Base-by-base conservation (phyloP, 768 basidiomycete genomes). In the Cyclocybe aegerita region DNA sequence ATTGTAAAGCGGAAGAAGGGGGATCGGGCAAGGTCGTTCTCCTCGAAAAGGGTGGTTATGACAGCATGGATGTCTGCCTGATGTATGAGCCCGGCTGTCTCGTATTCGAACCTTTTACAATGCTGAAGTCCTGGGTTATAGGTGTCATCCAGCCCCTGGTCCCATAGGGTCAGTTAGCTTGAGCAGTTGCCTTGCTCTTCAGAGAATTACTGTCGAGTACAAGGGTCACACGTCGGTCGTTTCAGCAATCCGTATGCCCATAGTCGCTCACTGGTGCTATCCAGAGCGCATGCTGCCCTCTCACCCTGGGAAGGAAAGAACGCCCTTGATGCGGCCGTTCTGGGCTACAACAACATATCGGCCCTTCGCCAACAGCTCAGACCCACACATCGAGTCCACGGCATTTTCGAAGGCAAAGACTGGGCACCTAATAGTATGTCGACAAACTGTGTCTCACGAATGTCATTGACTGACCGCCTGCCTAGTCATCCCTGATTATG, bases 271-370 rank as follows among this genome's bases (percentile, higher is more conserved):
- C 23, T 23, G 23, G 23, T 5, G 23, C 23, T 23, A 5, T 23
- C 1, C 49, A 90, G 88, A 9, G 88, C 90, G 3, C 90, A 90
- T 62, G 89, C 88, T 4, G 83, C 83, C 1, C 70, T 88, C 17
- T 86, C 85, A 14, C 91, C 90, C 16, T 93, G 91, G 90, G 87
- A 92, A 64, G 91, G 90, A 1, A 76, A 74, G 52, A 93, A 93
- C 54, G 85, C 91, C 1, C 68, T 93, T 9, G 92, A 95, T 62
- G 93, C 93, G 0, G 90, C 90, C 12, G 86, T 93, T 4, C 74
- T 91, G 3, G 86, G 88, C 3, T 93, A 94, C 62, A 86, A 79
- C 43, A 88, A 84, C 46, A 83, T 94, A 23, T 83, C 88, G 0
- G 82, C 83, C 7, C 74, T 94, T 17, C 81, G 93, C 10, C 93